These are phyloP conservation scores for Neonectria hederae DNA, from an alignment of 2,329 filamentous ascomycete species.

Conservation along the genomic window DNA sequence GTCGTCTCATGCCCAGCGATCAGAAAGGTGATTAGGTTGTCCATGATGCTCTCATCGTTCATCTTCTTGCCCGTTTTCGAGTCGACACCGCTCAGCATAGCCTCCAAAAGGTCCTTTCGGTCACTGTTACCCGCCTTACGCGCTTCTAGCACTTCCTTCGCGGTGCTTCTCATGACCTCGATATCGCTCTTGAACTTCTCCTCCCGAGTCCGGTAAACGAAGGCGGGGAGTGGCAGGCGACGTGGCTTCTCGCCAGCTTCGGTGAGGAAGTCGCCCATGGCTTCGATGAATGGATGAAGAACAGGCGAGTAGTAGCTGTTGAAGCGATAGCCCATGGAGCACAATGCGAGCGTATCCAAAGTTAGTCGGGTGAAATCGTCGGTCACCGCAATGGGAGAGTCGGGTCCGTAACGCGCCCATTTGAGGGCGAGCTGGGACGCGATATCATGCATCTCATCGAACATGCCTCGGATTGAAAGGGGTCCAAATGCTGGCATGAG, in stretches of 20 bases:
- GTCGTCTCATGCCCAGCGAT: constrained; percentile 78
- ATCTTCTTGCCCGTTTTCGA: constrained; percentile 73
- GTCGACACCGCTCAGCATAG: constrained; percentile 74
- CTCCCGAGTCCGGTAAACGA: constrained; percentile 59
- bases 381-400: constrained; percentile 64
- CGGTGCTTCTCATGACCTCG: constrained; percentile 62
- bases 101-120: constrained; percentile 73
- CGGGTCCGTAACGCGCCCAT: constrained; percentile 70
- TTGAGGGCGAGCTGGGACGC: constrained; percentile 72
- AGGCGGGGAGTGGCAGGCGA: constrained; percentile 58
- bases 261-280: constrained; percentile 69
- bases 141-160: constrained; percentile 66
- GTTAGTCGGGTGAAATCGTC: constrained; percentile 78
- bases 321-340: constrained; percentile 74
- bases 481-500: constrained; percentile 76
- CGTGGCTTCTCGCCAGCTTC: constrained; percentile 62
- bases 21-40: constrained; percentile 77
- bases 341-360: constrained; percentile 75
- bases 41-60: constrained; percentile 67
- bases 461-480: constrained; percentile 73
- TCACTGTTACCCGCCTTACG: constrained; percentile 63
- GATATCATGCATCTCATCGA: constrained; percentile 74
- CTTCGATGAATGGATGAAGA: constrained; percentile 73
- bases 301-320: constrained; percentile 76
- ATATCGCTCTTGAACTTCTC: constrained; percentile 64